These are phyloP conservation scores for Myxozyma melibiosi DNA, from an alignment of 805 yeast genomes.

Conservation along the genomic window DNA sequence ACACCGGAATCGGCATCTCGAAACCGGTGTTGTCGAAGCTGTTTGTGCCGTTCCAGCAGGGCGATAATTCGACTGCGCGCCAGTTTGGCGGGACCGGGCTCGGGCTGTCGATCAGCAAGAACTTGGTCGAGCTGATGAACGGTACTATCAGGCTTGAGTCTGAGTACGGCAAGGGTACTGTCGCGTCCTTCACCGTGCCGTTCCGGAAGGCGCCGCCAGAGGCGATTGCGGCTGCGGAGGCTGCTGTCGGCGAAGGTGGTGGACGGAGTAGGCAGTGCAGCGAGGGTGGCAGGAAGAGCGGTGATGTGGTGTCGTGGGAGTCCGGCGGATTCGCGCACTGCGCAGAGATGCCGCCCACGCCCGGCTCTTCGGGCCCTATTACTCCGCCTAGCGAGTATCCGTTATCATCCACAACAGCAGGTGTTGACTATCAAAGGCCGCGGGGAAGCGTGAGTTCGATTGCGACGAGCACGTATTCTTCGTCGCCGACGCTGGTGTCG, in stretches of 20 bases:
- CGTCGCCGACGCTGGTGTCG: neutral
- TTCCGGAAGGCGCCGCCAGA: constrained; percentile 21
- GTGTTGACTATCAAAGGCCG: neutral
- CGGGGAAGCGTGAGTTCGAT: too few relatives aligned
- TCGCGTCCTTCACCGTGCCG: constrained; percentile 47
- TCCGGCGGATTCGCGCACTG: constrained; percentile 2
- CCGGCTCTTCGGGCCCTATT: too few relatives aligned
- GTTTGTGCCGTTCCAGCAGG: constrained; percentile 58
- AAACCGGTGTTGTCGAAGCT: constrained; percentile 49
- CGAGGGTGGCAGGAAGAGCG: too few relatives aligned
- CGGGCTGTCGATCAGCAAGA: constrained; percentile 53
- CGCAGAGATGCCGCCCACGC: constrained; percentile 10
- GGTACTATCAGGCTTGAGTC: constrained; percentile 53
- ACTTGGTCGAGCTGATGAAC: constrained; percentile 53
- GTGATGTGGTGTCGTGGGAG: too few relatives aligned
- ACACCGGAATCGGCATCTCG: constrained; percentile 58
- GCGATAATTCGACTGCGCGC: constrained; percentile 57
- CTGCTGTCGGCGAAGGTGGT: neutral
- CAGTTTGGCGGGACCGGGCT: constrained; percentile 57
- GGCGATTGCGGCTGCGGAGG: constrained; percentile 37
- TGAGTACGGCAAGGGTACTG: constrained; percentile 51
- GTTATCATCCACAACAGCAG: too few relatives aligned
- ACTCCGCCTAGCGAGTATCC: too few relatives aligned
- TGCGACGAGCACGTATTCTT: too few relatives aligned
- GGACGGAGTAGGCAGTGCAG: neutral